These are phyloP conservation scores for Didymella pinodella DNA, from an alignment of 2,329 filamentous ascomycete genomes.

Conservation along the genomic window DNA sequence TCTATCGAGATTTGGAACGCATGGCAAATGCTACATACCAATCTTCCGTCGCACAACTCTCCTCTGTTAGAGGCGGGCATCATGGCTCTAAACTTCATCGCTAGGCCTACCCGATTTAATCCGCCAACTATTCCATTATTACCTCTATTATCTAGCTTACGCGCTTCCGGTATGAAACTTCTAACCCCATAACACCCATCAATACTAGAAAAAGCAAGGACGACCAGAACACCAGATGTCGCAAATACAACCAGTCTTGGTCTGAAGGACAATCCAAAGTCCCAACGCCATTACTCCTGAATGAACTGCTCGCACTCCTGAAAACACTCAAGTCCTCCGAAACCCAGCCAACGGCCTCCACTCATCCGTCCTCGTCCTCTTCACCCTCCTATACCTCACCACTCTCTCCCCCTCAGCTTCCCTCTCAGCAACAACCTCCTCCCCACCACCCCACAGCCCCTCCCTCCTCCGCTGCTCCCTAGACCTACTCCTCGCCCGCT, in stretches of 20 bases:
- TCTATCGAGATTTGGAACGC: slow-evolving; percentile 22
- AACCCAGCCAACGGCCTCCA: slow-evolving; percentile 41
- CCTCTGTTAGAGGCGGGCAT: neutral
- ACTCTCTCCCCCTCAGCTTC: slow-evolving; percentile 34
- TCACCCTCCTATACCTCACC: slow-evolving; percentile 34
- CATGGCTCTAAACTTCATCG: neutral
- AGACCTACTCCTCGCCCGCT: slow-evolving; percentile 31
- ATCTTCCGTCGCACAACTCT: neutral
- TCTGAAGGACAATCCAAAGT: neutral
- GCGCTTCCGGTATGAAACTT: neutral
- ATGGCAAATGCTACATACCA: slow-evolving; percentile 15
- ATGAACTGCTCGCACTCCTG: no score
- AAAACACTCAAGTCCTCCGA: slow-evolving; percentile 18
- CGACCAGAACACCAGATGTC: neutral
- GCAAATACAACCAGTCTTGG: neutral
- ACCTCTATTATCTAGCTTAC: neutral
- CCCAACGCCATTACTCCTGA: neutral
- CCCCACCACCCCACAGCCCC: slow-evolving; percentile 23
- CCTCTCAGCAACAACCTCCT: slow-evolving; percentile 7
- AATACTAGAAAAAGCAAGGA: neutral
- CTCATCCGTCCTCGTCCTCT: slow-evolving; percentile 44
- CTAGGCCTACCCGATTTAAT: neutral
- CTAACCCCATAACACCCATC: neutral
- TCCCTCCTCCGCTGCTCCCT: slow-evolving; percentile 19
- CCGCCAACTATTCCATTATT: neutral